A percentile compares a stretch with the other conserved stretches of the same genome.
Conservation (phyloP, 192 early-diverging fungal species). For the Gryganskiella cystojenkinii region DNA sequence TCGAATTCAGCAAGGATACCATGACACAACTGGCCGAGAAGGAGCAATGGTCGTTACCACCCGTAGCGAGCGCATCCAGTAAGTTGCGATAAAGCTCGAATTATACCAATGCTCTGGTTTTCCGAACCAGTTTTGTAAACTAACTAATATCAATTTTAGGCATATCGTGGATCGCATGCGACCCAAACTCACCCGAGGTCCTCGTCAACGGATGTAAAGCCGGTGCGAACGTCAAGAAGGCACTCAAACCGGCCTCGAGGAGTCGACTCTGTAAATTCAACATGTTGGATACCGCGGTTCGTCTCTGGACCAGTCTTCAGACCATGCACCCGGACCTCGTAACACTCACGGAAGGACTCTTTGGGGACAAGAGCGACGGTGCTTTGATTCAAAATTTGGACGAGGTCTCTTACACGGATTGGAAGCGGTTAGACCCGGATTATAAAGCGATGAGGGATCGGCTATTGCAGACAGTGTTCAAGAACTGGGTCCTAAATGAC, state of each 20-base stretch:
- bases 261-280: slow-evolving; percentile 43
- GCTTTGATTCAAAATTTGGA: background rate
- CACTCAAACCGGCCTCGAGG: slow-evolving; percentile 21
- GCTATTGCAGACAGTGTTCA: slow-evolving; percentile 9
- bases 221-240: slow-evolving; percentile 54
- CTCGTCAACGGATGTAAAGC: slow-evolving; percentile 63
- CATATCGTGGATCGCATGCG: slow-evolving; percentile 33
- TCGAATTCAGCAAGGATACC: slow-evolving; percentile 24
- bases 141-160: background rate
- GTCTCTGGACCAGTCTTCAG: slow-evolving; percentile 16
- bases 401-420: slow-evolving; percentile 14
- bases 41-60: background rate
- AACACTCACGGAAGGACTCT: background rate
- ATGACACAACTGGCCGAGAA: slow-evolving; percentile 4
- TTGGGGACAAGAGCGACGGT: background rate
- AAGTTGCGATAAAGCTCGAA: background rate
- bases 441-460: background rate
- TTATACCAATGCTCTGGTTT: background rate
- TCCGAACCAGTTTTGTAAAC: background rate
- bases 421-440: slow-evolving; percentile 9
- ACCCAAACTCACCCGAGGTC: slow-evolving; percentile 47
- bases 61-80: slow-evolving; percentile 37
- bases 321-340: background rate
- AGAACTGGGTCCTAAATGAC: slow-evolving; percentile 25
- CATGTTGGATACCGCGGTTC: slow-evolving; percentile 23